phyloP scores from a whole-genome alignment of 305 asterid genomes.

The Ilex paraguariensis region DNA sequence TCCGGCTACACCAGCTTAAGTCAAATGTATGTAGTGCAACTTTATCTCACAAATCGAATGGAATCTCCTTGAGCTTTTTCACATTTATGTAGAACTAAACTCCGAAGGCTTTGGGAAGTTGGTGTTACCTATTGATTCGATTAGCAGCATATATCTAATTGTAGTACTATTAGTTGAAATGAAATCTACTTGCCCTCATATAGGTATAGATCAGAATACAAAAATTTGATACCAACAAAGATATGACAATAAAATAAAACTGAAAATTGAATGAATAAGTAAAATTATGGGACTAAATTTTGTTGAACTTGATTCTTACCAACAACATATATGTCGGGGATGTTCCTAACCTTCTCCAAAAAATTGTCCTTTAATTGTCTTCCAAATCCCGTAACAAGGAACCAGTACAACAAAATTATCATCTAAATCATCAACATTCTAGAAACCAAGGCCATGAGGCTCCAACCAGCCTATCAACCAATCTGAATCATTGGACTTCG shows the following conservation, averaged over 20 bases:
- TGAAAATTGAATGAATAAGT: neutral
- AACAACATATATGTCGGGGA: conserved; percentile 26
- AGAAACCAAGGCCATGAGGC: conserved; percentile 42
- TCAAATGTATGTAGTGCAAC: too few species aligned
- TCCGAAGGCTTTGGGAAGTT: too few species aligned
- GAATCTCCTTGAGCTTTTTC: too few species aligned
- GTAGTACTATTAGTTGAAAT: too few species aligned
- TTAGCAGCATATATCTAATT: too few species aligned
- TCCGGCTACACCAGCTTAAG: too few species aligned
- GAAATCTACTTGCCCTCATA: too few species aligned
- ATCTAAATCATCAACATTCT: conserved; percentile 26
- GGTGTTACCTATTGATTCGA: too few species aligned
- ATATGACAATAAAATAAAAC: neutral
- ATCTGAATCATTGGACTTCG: conserved; percentile 49
- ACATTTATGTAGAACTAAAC: too few species aligned
- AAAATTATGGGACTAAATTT: neutral
- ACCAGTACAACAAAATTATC: conserved; percentile 45
- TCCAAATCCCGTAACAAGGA: conserved; percentile 40
- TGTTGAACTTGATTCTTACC: conserved; percentile 17
- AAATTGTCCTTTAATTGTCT: conserved; percentile 20
- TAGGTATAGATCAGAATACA: too few species aligned
- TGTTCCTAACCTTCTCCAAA: conserved; percentile 23
- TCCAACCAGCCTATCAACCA: conserved; percentile 54
- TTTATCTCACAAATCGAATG: too few species aligned
- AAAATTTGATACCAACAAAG: neutral